Percentiles rank a stretch among this genome's conserved stretches.
Evolutionary conservation across 2,329 filamentous ascomycete species (phyloP).

Genomic region (Ramularia collo-cygni): DNA sequence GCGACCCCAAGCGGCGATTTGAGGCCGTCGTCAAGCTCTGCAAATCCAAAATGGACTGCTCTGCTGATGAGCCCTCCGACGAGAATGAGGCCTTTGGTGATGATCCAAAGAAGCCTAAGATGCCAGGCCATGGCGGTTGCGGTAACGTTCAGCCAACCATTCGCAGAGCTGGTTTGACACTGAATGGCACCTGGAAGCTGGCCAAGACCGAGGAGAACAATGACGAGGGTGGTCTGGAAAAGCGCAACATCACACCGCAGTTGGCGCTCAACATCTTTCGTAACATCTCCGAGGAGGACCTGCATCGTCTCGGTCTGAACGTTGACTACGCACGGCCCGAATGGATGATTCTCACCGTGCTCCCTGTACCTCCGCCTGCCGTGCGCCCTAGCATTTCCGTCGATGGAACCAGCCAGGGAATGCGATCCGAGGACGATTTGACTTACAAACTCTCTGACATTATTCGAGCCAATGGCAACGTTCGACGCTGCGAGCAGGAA

Average conservation of each 20-base stretch:
- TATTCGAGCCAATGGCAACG: conserved; percentile 92
- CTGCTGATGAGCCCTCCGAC: conserved; percentile 64
- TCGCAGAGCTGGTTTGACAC: conserved; percentile 75
- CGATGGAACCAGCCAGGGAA: conserved; percentile 84
- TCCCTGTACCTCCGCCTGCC: conserved; percentile 90
- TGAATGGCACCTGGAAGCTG: conserved; percentile 68
- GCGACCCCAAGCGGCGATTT: conserved; percentile 92
- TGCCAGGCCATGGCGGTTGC: conserved; percentile 71
- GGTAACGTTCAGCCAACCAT: conserved; percentile 87
- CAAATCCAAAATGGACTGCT: conserved; percentile 80
- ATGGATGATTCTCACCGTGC: conserved; percentile 95
- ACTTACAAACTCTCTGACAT: conserved; percentile 99
- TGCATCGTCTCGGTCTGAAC: conserved; percentile 83
- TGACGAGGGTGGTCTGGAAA: conserved; percentile 62
- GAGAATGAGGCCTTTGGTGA: conserved; percentile 64
- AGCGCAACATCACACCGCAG: conserved; percentile 73
- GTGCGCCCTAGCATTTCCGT: conserved; percentile 96
- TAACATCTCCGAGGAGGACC: conserved; percentile 72
- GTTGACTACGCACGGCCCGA: conserved; percentile 92
- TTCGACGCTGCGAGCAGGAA: conserved; percentile 82
- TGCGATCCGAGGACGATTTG: conserved; percentile 96
- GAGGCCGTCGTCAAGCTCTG: conserved; percentile 86
- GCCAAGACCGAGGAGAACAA: conserved; percentile 67
- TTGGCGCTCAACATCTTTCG: conserved; percentile 81
- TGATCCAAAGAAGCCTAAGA: conserved; percentile 47